Percentiles rank a stretch among this genome's conserved stretches.
Conservation (phyloP, 1,284 basidiomycete species). For the Leccinum fallax region DNA sequence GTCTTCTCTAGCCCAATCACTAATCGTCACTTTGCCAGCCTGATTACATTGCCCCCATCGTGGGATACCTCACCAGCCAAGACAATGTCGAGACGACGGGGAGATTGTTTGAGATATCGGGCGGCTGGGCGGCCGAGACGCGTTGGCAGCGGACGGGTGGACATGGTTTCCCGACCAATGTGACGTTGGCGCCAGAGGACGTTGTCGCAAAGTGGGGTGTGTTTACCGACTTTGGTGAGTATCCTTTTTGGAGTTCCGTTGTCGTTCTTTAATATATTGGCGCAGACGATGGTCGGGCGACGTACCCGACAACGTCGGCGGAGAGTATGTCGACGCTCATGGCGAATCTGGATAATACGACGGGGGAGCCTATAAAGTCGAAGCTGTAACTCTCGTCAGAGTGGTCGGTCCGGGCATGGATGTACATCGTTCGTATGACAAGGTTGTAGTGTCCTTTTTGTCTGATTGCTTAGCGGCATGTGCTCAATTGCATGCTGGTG, state of each 20-base stretch:
- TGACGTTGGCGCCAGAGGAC: slow-evolving; percentile 76
- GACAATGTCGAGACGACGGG: slow-evolving; percentile 80
- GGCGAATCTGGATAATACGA: slow-evolving; percentile 78
- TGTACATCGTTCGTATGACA: background rate
- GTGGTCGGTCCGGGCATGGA: background rate
- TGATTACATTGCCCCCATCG: slow-evolving; percentile 89
- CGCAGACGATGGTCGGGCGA: slow-evolving; percentile 74
- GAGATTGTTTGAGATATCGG: slow-evolving; percentile 85
- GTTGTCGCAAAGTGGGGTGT: slow-evolving; percentile 77
- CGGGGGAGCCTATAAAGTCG: slow-evolving; percentile 42
- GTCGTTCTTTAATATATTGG: slow-evolving; percentile 5
- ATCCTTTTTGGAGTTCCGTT: background rate
- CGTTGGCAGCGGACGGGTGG: slow-evolving; percentile 95
- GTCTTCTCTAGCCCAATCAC: background rate
- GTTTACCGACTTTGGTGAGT: slow-evolving; percentile 82
- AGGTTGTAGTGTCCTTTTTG: background rate
- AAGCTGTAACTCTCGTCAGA: slow-evolving; percentile 42
- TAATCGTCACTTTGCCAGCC: slow-evolving; percentile 51
- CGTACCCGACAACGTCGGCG: slow-evolving; percentile 69
- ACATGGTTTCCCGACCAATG: slow-evolving; percentile 82
- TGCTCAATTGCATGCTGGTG: too few relatives aligned
- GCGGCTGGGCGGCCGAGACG: slow-evolving; percentile 91
- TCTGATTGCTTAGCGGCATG: background rate
- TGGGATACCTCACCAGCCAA: slow-evolving; percentile 89
- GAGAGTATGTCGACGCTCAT: slow-evolving; percentile 82